Base-by-base conservation (phyloP, 371 early-diverging fungal species). In the Rhizopus sp. region DNA sequence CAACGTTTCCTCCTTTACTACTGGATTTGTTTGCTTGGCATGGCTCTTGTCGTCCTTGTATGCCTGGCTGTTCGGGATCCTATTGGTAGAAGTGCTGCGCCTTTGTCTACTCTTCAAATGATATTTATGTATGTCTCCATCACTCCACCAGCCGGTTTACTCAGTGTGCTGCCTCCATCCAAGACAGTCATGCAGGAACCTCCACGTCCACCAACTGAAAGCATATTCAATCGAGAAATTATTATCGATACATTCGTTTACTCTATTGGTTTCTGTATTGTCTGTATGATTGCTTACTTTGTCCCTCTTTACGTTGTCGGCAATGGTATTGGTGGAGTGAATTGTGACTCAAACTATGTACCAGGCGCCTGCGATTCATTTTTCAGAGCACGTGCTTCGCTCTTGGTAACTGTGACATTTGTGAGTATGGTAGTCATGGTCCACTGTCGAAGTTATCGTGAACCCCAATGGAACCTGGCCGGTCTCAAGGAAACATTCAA, bases 1-100 rank as follows among this genome's bases (percentile, higher is more conserved):
- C 84, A 90, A 63, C 94, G 95, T 57, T 94, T 96, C 75, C 82
- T 96, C 38, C 77, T 91, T 7, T 93, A 95, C 62, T 80, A 96
- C 55, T 71, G 87, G 86, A 49, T 83, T 84, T 7, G 78, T 79
- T 30, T 87, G 81, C 57, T 66, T 17, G 60, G 60, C 46, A 38
- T 64, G 10, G 71, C 67, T 37, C 57, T 89, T n/a, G 73, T 84
- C 10, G 63, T 92, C 29, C 48, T 89, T n/a, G 61, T 90, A 3
- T 87, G 89, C 51, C 62, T 89, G 35, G 82, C 82, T 35, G 75
- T 88, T 57, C 72, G 74, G 51, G 90, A 95, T 91, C 70, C 83
- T 89, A 40, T 87, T 83, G 78, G 85, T 86, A 65, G 91, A 90
- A 78, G 81, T 90, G 73, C 68, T 77, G 54, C 87, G 71, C 70